phyloP scores from a whole-genome alignment of 2,329 filamentous ascomycete species.

The Xylariaceae sp. region DNA sequence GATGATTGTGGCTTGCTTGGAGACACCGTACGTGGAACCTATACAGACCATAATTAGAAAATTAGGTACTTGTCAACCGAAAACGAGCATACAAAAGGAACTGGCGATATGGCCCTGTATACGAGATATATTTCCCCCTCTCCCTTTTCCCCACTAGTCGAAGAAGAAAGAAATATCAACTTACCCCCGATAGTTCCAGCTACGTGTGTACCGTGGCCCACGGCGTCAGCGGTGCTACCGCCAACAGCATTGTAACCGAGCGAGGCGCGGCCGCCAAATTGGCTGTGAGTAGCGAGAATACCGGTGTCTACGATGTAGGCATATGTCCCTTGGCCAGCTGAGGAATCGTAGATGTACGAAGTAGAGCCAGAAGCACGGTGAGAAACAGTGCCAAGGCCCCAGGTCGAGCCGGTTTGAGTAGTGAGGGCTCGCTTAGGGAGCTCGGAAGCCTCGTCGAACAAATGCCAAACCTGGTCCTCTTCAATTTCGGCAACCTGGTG shows the following conservation, averaged over 20 bases:
- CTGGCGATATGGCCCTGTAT: no score
- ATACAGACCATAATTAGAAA: neutral
- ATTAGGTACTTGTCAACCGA: neutral
- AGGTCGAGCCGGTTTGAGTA: constrained; percentile 42
- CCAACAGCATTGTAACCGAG: constrained; percentile 37
- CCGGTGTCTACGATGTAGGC: constrained; percentile 60
- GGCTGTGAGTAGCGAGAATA: constrained; percentile 47
- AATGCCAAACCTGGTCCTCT: constrained; percentile 36
- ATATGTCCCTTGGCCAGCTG: constrained; percentile 45
- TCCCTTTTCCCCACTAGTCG: no score
- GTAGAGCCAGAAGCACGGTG: constrained; percentile 38
- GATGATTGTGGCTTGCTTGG: constrained; percentile 45
- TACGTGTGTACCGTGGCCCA: constrained; percentile 52
- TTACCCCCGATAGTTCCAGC: constrained; percentile 48
- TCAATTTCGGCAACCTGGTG: constrained; percentile 35
- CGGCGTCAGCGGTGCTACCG: constrained; percentile 37
- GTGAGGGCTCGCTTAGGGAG: constrained; percentile 30
- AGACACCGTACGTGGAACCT: constrained; percentile 45
- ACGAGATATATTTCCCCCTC: no score
- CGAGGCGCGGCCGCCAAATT: constrained; percentile 46
- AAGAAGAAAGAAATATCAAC: neutral
- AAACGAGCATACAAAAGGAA: no score
- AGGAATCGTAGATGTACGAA: constrained; percentile 46
- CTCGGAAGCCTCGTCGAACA: constrained; percentile 26
- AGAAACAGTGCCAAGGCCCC: constrained; percentile 52